Evolutionary conservation across 108 stramenopile species (phyloP).

Genomic region (Cylindrotheca fusiformis): DNA sequence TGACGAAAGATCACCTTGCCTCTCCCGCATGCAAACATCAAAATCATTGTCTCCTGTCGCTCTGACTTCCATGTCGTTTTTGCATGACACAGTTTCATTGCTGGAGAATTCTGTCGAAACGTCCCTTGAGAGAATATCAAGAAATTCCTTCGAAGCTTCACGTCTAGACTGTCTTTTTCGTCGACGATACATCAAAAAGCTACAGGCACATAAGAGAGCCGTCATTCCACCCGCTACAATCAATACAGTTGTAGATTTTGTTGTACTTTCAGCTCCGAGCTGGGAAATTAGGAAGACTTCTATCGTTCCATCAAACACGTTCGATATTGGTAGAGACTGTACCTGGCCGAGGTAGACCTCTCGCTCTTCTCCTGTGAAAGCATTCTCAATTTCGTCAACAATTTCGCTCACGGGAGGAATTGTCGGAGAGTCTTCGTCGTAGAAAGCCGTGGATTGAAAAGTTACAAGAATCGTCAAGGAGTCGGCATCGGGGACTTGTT

Average conservation of each 20-base stretch:
- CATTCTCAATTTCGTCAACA: constrained; percentile 2
- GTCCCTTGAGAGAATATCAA: neutral
- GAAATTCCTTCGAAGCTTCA: neutral
- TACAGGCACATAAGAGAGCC: too few relatives aligned
- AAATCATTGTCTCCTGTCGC: neutral
- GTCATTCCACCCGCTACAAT: neutral
- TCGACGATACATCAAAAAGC: neutral
- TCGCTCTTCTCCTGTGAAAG: constrained; percentile 1
- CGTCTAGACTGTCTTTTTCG: neutral
- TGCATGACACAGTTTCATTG: neutral
- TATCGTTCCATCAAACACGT: neutral
- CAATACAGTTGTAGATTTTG: neutral
- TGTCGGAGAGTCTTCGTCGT: neutral
- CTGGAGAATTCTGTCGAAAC: neutral
- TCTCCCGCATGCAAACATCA: neutral
- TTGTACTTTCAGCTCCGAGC: neutral
- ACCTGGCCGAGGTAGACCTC: neutral
- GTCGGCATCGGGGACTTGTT: neutral
- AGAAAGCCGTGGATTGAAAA: neutral
- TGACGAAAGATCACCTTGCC: neutral
- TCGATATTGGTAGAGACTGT: neutral
- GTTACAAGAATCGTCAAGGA: neutral
- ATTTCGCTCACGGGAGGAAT: neutral
- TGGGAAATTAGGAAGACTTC: neutral
- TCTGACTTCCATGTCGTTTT: neutral